These are phyloP conservation scores for Venturia effusa DNA, from an alignment of 2,329 filamentous ascomycete genomes.

Conservation along the genomic window DNA sequence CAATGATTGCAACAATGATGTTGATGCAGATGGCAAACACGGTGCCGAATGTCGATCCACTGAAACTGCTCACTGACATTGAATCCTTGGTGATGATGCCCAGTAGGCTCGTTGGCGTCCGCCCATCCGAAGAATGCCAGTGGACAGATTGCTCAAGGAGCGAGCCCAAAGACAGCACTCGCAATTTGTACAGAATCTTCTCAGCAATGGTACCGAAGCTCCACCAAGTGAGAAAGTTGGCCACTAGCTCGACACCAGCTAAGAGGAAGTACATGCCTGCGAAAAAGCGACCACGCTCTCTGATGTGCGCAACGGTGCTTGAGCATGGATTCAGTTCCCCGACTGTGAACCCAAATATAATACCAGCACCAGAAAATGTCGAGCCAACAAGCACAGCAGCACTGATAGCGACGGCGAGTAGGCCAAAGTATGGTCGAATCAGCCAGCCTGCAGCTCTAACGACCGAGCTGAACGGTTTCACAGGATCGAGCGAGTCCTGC, in stretches of 20 bases:
- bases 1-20: slow-evolving; percentile 36
- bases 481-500: neutral
- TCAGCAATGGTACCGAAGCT: slow-evolving; percentile 4
- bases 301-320: slow-evolving; percentile 14
- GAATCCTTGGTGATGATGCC: slow-evolving; percentile 37
- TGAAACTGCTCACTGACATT: slow-evolving; percentile 36
- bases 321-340: slow-evolving; percentile 47
- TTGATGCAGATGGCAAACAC: slow-evolving; percentile 38
- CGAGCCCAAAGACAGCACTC: neutral
- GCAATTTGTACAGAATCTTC: slow-evolving; percentile 1
- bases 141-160: slow-evolving; percentile 44
- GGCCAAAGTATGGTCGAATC: neutral
- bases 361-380: slow-evolving; percentile 45
- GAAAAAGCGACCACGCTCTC: slow-evolving; percentile 25
- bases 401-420: slow-evolving; percentile 1
- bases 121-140: slow-evolving; percentile 35
- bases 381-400: slow-evolving; percentile 42
- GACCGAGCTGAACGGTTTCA: slow-evolving; percentile 2
- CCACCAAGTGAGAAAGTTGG: slow-evolving; percentile 28
- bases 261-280: slow-evolving; percentile 43
- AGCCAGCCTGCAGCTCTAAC: neutral
- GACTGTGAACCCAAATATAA: slow-evolving; percentile 52
- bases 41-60: slow-evolving; percentile 39
- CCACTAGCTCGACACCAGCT: slow-evolving; percentile 37
- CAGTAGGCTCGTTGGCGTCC: slow-evolving; percentile 35